Evolutionary conservation across 306 rosid species (phyloP).

Genomic region (Comarum palustre): DNA sequence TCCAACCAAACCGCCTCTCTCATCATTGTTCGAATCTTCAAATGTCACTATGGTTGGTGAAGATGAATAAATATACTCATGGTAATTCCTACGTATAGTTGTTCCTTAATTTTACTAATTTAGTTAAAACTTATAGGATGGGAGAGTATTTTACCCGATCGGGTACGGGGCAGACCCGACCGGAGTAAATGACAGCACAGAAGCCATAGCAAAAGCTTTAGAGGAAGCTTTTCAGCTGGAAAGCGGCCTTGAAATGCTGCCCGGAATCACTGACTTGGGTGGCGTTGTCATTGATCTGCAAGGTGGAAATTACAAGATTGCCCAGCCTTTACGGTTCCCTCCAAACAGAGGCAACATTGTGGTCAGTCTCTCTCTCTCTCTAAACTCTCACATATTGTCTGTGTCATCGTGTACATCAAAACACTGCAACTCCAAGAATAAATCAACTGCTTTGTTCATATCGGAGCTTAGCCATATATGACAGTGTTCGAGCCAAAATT

Average conservation of each 20-base stretch:
- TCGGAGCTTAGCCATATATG: not conserved
- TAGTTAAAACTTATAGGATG: conserved; percentile 22
- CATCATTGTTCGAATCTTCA: conserved; percentile 28
- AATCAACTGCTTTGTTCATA: not conserved
- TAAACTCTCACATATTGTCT: conserved; percentile 4
- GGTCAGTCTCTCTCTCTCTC: conserved; percentile 37
- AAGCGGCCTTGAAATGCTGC: conserved; percentile 40
- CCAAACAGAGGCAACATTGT: conserved; percentile 55
- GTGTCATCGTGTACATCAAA: not conserved
- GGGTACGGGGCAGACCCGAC: conserved; percentile 68
- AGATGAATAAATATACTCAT: not conserved
- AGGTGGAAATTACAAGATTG: conserved; percentile 59
- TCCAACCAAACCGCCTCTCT: not conserved
- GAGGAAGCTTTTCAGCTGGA: conserved; percentile 39
- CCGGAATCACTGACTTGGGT: conserved; percentile 55
- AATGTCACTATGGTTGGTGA: conserved; percentile 32
- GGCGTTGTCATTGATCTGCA: conserved; percentile 56
- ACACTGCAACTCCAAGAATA: not conserved
- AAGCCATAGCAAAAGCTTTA: conserved; percentile 39
- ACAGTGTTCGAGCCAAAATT: not conserved
- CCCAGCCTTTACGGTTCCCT: conserved; percentile 53
- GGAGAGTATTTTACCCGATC: conserved; percentile 44
- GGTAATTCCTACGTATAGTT: not conserved
- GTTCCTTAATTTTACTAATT: not conserved
- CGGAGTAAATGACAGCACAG: conserved; percentile 51